A percentile compares a stretch with the other conserved stretches of the same genome.
These are phyloP conservation scores for Grosmannia huntii DNA, from an alignment of 2,329 filamentous ascomycete genomes.

Conservation along the genomic window DNA sequence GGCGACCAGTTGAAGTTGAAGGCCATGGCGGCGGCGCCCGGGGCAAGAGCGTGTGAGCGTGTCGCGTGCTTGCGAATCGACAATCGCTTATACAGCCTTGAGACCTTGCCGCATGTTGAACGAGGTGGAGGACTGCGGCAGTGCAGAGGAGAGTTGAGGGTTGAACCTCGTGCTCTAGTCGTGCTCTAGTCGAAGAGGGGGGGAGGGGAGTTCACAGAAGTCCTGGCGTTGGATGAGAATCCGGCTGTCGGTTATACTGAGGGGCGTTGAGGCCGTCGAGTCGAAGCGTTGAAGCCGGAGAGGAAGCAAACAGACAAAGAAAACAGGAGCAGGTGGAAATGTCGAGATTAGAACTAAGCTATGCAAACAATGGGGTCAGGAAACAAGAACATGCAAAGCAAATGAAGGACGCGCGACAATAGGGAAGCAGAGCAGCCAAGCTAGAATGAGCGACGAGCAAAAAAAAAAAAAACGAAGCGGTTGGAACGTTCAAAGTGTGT, in stretches of 20 bases:
- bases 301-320: background rate
- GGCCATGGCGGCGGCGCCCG: conserved; percentile 53
- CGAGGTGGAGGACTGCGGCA: background rate
- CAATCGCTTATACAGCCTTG: background rate
- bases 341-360: background rate
- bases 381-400: background rate
- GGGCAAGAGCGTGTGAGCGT: background rate
- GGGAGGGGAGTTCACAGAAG: background rate
- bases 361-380: background rate
- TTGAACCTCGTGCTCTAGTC: background rate
- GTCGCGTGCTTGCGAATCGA: background rate
- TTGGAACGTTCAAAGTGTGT: background rate
- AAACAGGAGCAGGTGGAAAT: background rate
- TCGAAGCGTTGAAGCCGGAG: background rate
- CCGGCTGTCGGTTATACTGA: background rate
- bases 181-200: background rate
- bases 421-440: background rate
- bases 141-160: background rate
- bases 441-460: background rate
- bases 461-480: background rate
- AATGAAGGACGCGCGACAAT: background rate
- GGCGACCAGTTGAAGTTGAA: conserved; percentile 99
- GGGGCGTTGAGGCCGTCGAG: background rate
- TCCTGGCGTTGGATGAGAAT: background rate
- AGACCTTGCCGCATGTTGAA: background rate